Conservation (phyloP, 495 filamentous ascomycete genomes). For the Aspergillus heteromorphus region DNA sequence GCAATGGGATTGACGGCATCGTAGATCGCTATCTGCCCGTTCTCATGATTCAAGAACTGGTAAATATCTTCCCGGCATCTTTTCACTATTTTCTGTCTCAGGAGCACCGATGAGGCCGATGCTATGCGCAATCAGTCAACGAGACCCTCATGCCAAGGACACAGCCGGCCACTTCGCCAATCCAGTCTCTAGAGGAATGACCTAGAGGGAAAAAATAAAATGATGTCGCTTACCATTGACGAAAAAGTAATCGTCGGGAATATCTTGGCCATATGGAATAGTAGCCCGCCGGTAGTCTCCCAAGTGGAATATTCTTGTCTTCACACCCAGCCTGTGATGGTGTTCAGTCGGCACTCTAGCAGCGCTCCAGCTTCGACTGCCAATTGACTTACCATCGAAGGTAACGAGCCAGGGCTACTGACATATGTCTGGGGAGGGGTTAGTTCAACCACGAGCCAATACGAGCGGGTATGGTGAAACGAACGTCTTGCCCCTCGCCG, state of each 20-base stretch:
- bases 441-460: not conserved
- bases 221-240: constrained; percentile 59
- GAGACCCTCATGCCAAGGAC: not conserved
- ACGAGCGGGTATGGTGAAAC: constrained; percentile 23
- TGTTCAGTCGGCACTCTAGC: constrained; percentile 14
- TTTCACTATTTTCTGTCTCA: constrained; percentile 94
- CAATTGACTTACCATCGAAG: constrained; percentile 69
- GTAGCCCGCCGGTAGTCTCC: constrained; percentile 94
- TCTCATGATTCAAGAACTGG: constrained; percentile 90
- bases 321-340: constrained; percentile 78
- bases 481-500: constrained; percentile 94
- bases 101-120: constrained; percentile 75
- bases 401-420: constrained; percentile 91
- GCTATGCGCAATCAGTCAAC: constrained; percentile 39
- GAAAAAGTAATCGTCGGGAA: constrained; percentile 97
- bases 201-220: not conserved
- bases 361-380: not conserved
- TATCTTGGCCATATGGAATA: constrained; percentile 76
- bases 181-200: not conserved
- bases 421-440: constrained; percentile 65
- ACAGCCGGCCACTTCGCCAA: not conserved
- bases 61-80: constrained; percentile 97
- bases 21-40: constrained; percentile 97
- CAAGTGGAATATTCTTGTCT: constrained; percentile 94
- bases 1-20: constrained; percentile 96